Base-by-base conservation (phyloP, 2,329 filamentous ascomycete genomes). In the Penicillium brasilianum region DNA sequence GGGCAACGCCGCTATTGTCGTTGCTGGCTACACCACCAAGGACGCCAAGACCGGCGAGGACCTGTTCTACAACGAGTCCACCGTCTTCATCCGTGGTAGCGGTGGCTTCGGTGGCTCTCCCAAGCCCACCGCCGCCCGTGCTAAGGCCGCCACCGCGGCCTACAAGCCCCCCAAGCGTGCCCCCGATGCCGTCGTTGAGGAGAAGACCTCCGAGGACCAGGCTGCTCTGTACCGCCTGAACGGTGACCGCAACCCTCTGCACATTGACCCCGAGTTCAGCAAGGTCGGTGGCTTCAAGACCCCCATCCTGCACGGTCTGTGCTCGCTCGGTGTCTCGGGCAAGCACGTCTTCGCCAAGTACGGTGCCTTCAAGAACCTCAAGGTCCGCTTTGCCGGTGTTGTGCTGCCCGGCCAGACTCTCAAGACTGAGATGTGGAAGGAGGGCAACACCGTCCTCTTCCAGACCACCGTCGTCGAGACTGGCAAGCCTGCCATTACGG, bases 231-330 rank as follows among this genome's bases (percentile, higher is more conserved):
- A 99, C 85, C 88, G 95, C 41, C 83, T 99, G 57, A 95, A 91
- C 70, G 95, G 95, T 53, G 95, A 99, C 80, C 90, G 94, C 75
- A 98, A 99, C 83, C 95, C 95, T 14, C 88, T 99, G 1, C 95
- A 99, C 82, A 90, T 99, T 64, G 95, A 99, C 78, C 95, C 95
- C 1, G 86, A 88, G 53, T 98, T 99, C 79, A 92, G 92, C 81
- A 95, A 95, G 82, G 89, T 96, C 70, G 95, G 94, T 61, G 95
- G 95, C 61, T 99, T 99, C 87, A 90, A 95, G 81, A 87, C 83
- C 30, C 95, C 95, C 13, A 99, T 99, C 75, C 84, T 99, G 57
- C 95, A 99, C 82, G 95, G 95, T n/a, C 87, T 99, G 39, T 97
- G 93, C 85, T 95, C 89, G 76, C 94, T 99, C 72, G 95, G 95